phyloP scores from a whole-genome alignment of 2,329 filamentous ascomycete genomes.

The Leptodontidium sp. region DNA sequence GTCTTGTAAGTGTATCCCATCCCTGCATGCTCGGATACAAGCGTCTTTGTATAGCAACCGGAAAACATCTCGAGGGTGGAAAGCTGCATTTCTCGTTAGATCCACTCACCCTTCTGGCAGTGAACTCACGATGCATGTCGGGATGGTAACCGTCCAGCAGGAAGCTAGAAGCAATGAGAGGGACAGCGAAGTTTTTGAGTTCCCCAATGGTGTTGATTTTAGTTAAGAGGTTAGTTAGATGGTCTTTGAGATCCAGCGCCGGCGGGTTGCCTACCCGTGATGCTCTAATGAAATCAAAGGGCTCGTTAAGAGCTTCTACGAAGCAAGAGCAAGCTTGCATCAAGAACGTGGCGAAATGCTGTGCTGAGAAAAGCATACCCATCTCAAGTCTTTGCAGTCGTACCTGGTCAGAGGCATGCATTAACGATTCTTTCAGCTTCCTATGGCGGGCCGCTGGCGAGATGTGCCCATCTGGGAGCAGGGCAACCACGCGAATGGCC shows the following conservation, averaged over 20 bases:
- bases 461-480: neutral
- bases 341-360: conserved; percentile 2
- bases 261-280: neutral
- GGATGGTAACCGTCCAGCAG: neutral
- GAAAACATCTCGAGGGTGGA: conserved; percentile 5
- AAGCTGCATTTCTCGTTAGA: neutral
- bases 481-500: neutral
- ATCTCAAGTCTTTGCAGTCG: neutral
- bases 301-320: neutral
- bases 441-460: too few species aligned
- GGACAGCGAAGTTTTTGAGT: too few species aligned
- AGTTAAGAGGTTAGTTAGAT: too few species aligned
- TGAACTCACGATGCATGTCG: neutral
- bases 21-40: neutral
- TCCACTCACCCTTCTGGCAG: neutral
- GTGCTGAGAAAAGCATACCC: neutral
- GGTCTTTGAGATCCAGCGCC: neutral
- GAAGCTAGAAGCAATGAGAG: too few species aligned
- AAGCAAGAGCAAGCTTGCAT: conserved; percentile 3
- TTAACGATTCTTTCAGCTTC: conserved; percentile 8
- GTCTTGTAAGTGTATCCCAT: neutral
- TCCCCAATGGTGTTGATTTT: too few species aligned
- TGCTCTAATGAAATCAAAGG: conserved; percentile 8
- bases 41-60: conserved; percentile 4
- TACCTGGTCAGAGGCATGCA: neutral